phyloP scores from a whole-genome alignment of 768 basidiomycete genomes.

The Mycena belliarum region DNA sequence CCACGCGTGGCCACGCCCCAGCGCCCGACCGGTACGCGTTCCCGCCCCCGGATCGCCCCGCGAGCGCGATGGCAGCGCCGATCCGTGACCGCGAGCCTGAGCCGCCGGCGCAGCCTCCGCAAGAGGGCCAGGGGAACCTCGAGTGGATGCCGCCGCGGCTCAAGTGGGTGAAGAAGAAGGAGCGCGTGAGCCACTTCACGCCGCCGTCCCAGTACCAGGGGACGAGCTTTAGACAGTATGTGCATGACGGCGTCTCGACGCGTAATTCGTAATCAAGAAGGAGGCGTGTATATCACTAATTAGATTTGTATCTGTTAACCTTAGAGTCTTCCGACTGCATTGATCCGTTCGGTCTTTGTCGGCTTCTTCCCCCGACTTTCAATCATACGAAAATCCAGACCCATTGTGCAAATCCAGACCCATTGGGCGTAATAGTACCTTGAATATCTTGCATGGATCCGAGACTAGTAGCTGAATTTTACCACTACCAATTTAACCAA shows the following conservation, averaged over 20 bases:
- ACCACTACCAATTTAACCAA: too few species aligned
- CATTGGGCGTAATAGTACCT: too few species aligned
- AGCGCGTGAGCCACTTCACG: constrained; percentile 23
- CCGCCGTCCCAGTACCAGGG: constrained; percentile 22
- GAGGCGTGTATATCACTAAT: not conserved
- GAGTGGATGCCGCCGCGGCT: constrained; percentile 20
- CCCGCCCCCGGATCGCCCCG: constrained; percentile 19
- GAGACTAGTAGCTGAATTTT: too few species aligned
- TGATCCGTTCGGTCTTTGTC: not conserved
- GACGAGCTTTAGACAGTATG: constrained; percentile 22
- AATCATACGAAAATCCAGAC: too few species aligned
- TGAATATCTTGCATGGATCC: too few species aligned
- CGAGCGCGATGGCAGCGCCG: constrained; percentile 16
- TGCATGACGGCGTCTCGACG: constrained; percentile 19
- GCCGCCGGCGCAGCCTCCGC: not conserved
- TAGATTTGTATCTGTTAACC: not conserved
- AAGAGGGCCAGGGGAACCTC: not conserved
- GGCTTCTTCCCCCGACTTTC: too few species aligned
- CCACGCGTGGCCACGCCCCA: not conserved
- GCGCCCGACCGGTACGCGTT: constrained; percentile 5
- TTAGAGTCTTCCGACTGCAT: not conserved
- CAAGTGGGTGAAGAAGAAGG: constrained; percentile 24
- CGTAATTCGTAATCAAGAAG: not conserved
- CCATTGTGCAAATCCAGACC: too few species aligned
- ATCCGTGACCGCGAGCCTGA: not conserved